Base-by-base conservation (phyloP, 2,329 filamentous ascomycete species). In the Cladosporium cucumerinum region DNA sequence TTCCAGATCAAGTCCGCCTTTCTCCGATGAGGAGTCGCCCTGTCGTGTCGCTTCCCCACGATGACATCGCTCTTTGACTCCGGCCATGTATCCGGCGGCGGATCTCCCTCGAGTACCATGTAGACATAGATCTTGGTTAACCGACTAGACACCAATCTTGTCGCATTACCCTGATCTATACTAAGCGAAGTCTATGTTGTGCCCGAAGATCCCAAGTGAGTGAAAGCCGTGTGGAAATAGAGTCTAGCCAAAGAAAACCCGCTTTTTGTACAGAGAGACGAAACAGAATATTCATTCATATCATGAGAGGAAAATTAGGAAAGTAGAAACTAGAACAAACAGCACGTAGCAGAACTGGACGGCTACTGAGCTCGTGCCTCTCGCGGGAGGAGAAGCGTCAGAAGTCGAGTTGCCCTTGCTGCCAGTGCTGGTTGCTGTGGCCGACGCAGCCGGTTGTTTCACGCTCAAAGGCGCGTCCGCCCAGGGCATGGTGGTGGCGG, bases 401-500 rank as follows among this genome's bases (percentile, higher is more conserved):
- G 54, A 57, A 21, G 54, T 34, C n/a, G 54, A 36, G 28, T 30
- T 25, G 18, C 54, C 54, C 18, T 14, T 26, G 21, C 48, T 11
- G 21, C 32, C 32, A 11, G 51, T 57, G 18, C 36, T 25, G 2
- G 55, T 43, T 14, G 55, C 36, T 25, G 55, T 28, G 11, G 55
- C 36, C 11, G 34, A n/a, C 10, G 36, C 34, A 5, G 55, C 54
- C 1, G 60, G 21, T 11, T 51, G 34, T 8, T 51, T 62, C 7
- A 46, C 60, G 26, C 48, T 54, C n/a, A 49, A 30, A 14, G 60
- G 60, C 16, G 60, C 60, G 26, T 62, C 60, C 5, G 60, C 48
- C 60, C 46, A 43, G 0, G 60, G 60, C 34, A 62, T 62, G 7
- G 60, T 62, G 16, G 60, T 62, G 16, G 49, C 60, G 25, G 60